Base-by-base conservation (phyloP, 2,329 filamentous ascomycete genomes). In the Westerdykella ornata region DNA sequence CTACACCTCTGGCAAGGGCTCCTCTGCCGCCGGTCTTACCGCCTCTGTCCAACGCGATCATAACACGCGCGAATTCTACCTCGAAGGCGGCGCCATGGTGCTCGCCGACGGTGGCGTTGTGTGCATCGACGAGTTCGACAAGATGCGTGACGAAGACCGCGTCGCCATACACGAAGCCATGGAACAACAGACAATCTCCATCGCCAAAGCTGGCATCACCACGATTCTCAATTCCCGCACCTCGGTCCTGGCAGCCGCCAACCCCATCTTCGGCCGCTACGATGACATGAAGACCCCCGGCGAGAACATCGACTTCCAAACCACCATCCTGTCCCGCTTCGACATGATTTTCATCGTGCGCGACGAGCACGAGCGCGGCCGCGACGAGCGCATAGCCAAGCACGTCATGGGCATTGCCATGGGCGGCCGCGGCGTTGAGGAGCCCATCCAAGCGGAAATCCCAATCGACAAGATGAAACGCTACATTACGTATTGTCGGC, bases 261-360 rank as follows among this genome's bases (percentile, higher is more conserved):
- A 98, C 66, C 92, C 92, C 0, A 92, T 98, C 44, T 98, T 97
- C 60, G 92, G 92, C 40, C 84, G 92, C 18, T 98, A 98, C 68
- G 92, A 98, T 65, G 92, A 98, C 60, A 83, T 98, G 73, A 97
- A 97, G 68, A 88, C 86, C 0, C 92, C 92, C 0, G 92, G 92
- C 45, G 92, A 98, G 68, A 98, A 98, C 63, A 98, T 98, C 53
- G 92, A 98, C 68, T 98, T 98, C 68, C 92, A 98, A 62, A 98
- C 92, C 0, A 98, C 92, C 3, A 97, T 98, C 58, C 65, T 98
- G 51, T 97, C 90, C 2, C 86, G 92, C 77, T 98, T 98, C 65
- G 92, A 98, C 67, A 96, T 98, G 87, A 97, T 98, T 52, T 98
- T 97, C 72, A 96, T 98, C 52, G 90, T 98, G 48, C 87, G 86